Conservation (phyloP, 768 basidiomycete species). For the Steccherinum ochraceum region DNA sequence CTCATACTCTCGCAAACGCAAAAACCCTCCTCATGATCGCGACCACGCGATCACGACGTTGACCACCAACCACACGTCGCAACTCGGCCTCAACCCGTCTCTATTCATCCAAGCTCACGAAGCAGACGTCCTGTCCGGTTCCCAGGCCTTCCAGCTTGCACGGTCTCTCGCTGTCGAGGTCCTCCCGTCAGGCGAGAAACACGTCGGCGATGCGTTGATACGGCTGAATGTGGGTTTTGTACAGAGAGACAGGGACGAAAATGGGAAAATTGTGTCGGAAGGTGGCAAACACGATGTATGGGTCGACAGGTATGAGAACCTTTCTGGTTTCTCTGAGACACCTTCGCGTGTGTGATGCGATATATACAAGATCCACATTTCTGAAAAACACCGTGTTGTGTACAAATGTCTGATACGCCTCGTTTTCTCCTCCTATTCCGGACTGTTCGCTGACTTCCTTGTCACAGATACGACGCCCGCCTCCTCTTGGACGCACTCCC, state of each 20-base stretch:
- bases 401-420: constrained; percentile 14
- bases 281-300: constrained; percentile 36
- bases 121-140: constrained; percentile 60
- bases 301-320: constrained; percentile 76
- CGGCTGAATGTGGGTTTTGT: not conserved
- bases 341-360: not conserved
- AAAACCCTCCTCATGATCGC: constrained; percentile 7
- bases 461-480: constrained; percentile 70
- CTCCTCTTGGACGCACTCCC: constrained; percentile 59
- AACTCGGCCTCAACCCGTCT: constrained; percentile 13
- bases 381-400: not conserved
- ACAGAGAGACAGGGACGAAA: constrained; percentile 8
- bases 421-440: constrained; percentile 24
- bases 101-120: constrained; percentile 64
- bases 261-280: constrained; percentile 8
- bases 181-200: not conserved
- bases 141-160: constrained; percentile 34
- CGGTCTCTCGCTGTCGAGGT: constrained; percentile 26
- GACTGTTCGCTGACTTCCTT: constrained; percentile 77
- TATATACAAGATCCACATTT: not conserved
- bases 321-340: constrained; percentile 12
- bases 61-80: not conserved
- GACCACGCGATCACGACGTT: not conserved
- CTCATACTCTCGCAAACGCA: constrained; percentile 15
- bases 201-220: constrained; percentile 1